phyloP scores from a whole-genome alignment of 768 basidiomycete species.

The Kwoniella pini region DNA sequence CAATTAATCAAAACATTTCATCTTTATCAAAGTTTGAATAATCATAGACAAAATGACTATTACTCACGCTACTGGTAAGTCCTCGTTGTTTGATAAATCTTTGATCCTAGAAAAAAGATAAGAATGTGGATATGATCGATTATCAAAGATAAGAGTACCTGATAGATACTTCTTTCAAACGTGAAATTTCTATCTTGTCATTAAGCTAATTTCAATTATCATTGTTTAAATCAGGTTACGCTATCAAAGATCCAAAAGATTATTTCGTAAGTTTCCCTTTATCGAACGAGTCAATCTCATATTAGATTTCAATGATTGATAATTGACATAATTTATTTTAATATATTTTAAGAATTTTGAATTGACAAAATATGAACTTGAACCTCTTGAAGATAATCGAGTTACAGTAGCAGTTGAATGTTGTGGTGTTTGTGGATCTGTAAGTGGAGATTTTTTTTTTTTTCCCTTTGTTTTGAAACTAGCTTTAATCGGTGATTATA shows the following conservation, averaged over 20 bases:
- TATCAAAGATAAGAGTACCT: slow-evolving; percentile 6
- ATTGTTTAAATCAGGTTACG: slow-evolving; percentile 35
- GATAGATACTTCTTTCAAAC: neutral
- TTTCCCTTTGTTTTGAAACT: neutral
- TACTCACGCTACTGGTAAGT: slow-evolving; percentile 51
- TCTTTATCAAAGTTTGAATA: neutral
- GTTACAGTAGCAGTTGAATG: slow-evolving; percentile 51
- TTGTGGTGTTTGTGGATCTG: slow-evolving; percentile 51
- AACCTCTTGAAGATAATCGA: slow-evolving; percentile 45
- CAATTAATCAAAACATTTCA: too few relatives aligned
- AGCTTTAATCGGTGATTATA: neutral
- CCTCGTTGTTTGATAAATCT: slow-evolving; percentile 26
- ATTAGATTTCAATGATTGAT: too few relatives aligned
- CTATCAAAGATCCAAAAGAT: slow-evolving; percentile 51
- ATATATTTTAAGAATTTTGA: slow-evolving; percentile 55
- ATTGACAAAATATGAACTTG: slow-evolving; percentile 51
- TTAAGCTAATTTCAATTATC: neutral
- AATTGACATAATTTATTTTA: too few relatives aligned
- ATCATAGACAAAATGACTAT: slow-evolving; percentile 40
- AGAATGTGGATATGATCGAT: too few relatives aligned
- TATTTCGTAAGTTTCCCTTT: slow-evolving; percentile 45
- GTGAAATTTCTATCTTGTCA: too few relatives aligned
- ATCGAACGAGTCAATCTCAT: too few relatives aligned
- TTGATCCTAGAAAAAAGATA: too few relatives aligned
- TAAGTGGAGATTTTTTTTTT: slow-evolving; percentile 22